Evolutionary conservation across 169 alveolate genomes (phyloP), one percentile per base, ranked within the genome.

Genomic region (Plasmodium adleri): DNA sequence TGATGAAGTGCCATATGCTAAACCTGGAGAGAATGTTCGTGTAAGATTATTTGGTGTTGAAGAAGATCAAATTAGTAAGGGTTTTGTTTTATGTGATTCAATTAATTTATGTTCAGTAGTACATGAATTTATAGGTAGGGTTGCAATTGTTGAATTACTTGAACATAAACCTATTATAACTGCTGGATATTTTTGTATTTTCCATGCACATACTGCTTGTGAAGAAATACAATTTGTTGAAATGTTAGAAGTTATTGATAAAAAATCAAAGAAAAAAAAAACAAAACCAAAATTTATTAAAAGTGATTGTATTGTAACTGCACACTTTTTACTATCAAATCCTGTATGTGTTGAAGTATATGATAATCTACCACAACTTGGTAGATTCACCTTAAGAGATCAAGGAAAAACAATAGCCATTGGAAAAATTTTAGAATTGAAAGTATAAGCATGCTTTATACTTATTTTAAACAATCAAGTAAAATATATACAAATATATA

Each of bases 301-400:
- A 86, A 94, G 92, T 83, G 95, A 88, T 80, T 93, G 94, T 88
- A 96, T 94, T 93, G 94, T 93, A 74, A 96, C 96, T 60, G 98
- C 91, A 63, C 97, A 56, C 71, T 88, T 76, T 94, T 93, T 90
- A 94, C 88, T 97, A 58, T 88, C 95, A 9, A 88, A 96, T 45
- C 97, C 98, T 13, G 92, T 96, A 39, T 97, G 99, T 68, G 74
- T 98, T 86, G 99, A 98, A 88, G 96, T 95, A 58, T 98, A 94
- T 91, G 96, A 93, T 54, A 91, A 71, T 24, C 80, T 97, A 32
- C 96, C 97, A 39, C 98, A 97, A 78, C 89, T 98, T 45, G 99
- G 99, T 8, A 94, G 99, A 75, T 97, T 98, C 94, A 97, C 99
- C 15, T 94, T 98, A 62, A 94, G 99, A 58, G 99, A 97, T 54